Evolutionary conservation across 495 filamentous ascomycete genomes (phyloP).

Genomic region (Lophiotrema nucula): DNA sequence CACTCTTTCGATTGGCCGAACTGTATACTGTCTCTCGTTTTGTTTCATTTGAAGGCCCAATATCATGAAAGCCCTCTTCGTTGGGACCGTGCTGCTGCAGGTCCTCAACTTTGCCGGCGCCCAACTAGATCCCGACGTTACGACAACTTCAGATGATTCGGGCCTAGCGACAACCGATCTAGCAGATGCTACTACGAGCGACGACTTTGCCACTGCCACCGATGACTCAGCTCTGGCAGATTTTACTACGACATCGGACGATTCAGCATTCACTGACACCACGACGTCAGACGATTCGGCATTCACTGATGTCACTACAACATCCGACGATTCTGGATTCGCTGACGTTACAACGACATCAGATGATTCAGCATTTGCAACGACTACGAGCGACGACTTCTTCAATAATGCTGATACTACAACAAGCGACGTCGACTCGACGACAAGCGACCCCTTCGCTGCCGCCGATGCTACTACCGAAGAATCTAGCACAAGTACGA

Average conservation of each 20-base stretch:
- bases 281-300: not conserved
- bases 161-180: no score
- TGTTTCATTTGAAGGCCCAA: not conserved
- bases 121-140: not conserved
- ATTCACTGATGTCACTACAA: not conserved
- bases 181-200: no score
- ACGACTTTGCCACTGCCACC: not conserved
- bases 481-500: no score
- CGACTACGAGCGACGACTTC: not conserved
- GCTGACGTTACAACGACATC: not conserved
- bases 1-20: slow-evolving; percentile 9
- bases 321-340: not conserved
- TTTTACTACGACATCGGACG: not conserved
- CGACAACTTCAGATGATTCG: not conserved
- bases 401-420: not conserved
- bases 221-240: not conserved
- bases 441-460: not conserved
- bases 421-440: not conserved
- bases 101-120: slow-evolving; percentile 1
- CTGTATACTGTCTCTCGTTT: slow-evolving; percentile 17
- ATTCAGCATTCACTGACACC: not conserved
- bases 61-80: slow-evolving; percentile 9
- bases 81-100: slow-evolving; percentile 3
- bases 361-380: not conserved
- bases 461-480: not conserved